These are phyloP conservation scores for Agapanthus africanus DNA, from an alignment of 106 monocot genomes.

Conservation along the genomic window DNA sequence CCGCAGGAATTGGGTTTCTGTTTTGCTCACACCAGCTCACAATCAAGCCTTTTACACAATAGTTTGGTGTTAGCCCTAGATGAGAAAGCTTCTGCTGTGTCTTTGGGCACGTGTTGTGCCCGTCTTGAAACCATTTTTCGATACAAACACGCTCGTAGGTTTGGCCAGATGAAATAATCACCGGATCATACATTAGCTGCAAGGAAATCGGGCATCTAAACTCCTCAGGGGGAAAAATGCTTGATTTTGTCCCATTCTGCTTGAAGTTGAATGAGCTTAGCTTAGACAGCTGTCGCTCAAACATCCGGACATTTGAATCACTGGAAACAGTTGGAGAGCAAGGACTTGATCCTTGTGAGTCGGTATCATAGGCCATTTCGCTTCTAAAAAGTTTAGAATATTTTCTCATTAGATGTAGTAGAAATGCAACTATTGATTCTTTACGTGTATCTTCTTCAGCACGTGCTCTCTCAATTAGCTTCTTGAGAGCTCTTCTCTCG, in stretches of 20 bases:
- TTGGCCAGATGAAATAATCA: conserved; percentile 90
- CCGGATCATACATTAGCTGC: conserved; percentile 93
- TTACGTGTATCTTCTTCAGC: conserved; percentile 67
- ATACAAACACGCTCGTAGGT: conserved; percentile 88
- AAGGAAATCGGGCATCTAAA: conserved; percentile 86
- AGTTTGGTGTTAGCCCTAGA: conserved; percentile 72
- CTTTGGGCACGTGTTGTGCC: conserved; percentile 86
- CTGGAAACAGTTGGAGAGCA: conserved; percentile 31
- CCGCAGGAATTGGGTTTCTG: conserved; percentile 39
- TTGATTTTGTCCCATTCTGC: conserved; percentile 13
- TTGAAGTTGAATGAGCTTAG: conserved; percentile 42
- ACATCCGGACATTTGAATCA: conserved; percentile 17
- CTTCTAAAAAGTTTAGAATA: conserved; percentile 74
- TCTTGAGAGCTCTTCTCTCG: conserved; percentile 84
- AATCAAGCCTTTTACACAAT: conserved; percentile 82
- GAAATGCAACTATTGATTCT: conserved; percentile 59
- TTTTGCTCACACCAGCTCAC: conserved; percentile 90
- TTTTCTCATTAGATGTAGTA: conserved; percentile 74
- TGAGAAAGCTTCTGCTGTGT: conserved; percentile 77
- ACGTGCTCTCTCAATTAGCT: conserved; percentile 57
- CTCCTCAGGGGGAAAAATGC: conserved; percentile 75
- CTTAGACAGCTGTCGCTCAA: conserved; percentile 36
- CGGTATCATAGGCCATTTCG: conserved; percentile 44
- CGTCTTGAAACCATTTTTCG: conserved; percentile 88
- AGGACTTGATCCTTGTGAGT: conserved; percentile 69